Base-by-base conservation (phyloP, 495 filamentous ascomycete genomes). In the Penicillium alfredii region DNA sequence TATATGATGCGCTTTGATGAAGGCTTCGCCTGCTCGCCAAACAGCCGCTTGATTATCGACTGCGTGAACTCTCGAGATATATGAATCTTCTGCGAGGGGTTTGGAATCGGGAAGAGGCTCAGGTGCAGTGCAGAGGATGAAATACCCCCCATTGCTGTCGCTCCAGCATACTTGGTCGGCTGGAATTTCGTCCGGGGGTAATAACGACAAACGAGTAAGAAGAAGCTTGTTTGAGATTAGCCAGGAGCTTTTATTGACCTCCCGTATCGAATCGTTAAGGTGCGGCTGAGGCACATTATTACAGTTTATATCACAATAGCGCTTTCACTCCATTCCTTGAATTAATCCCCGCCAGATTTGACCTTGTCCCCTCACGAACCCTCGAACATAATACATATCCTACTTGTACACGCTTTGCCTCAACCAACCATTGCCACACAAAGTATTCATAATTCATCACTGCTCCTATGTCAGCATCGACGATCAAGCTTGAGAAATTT, bases 41-140 rank as follows among this genome's bases (percentile, higher is more conserved):
- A 46, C 43, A 15, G 43, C 43, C 26, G 43, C 43, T 13, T 46
- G 37, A 18, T 46, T 46, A 15, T 46, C 28, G 23, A 33, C 33
- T 37, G 38, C 33, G 23, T 47, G 29, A 3, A 38, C 44, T 38
- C 33, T 34, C 10, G 22, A 30, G 29, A 47, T 34, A 33, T 3
- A 33, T 20, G 28, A 37, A 28, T 24, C 29, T 29, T 44, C 28
- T n/a, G 27, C 2, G 33, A 44, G 33, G 22, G 39, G 22, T 12
- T 44, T 44, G 20, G 40, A 38, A 29, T 38, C 24, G 3, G 42
- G 42, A 29, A 44, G 35, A 33, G 33, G 42, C 18, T 34, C 9
- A 30, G 35, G 34, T 34, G 35, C 35, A 30, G 35, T 24, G 8
- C 35, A 44, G 30, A 44, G 42, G 30, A 6, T 4, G 30, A 44